phyloP scores from a whole-genome alignment of 2,329 filamentous ascomycete species.

The Penicillium sp. region DNA sequence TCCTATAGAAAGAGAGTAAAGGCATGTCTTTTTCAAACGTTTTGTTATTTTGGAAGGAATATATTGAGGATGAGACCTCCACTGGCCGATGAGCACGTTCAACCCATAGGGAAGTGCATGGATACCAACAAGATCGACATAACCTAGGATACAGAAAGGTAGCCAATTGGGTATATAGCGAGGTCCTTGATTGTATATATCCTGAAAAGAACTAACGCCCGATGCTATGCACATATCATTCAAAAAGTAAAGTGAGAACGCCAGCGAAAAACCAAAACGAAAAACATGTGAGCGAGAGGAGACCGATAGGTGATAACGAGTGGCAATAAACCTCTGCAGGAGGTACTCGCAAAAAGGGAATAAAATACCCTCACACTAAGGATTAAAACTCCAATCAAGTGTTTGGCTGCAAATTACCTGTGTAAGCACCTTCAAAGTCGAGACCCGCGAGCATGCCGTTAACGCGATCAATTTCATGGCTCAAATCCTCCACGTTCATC shows the following conservation, averaged over 20 bases:
- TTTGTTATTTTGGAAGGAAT: not conserved
- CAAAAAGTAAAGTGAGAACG: constrained; percentile 15
- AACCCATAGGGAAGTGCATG: no score
- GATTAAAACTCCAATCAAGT: constrained; percentile 6
- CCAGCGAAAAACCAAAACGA: constrained; percentile 11
- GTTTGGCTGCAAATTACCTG: constrained; percentile 20
- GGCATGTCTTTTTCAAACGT: not conserved
- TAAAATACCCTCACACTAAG: not conserved
- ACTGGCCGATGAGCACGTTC: no score
- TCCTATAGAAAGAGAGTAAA: constrained; percentile 11
- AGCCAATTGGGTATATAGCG: not conserved
- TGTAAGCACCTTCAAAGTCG: constrained; percentile 59
- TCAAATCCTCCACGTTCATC: constrained; percentile 78
- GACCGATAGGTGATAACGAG: constrained; percentile 2
- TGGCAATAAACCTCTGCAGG: constrained; percentile 11
- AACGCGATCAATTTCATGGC: constrained; percentile 69
- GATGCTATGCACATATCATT: constrained; percentile 30
- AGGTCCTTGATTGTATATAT: constrained; percentile 12
- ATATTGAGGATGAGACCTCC: no score
- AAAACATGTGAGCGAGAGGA: constrained; percentile 1
- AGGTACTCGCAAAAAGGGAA: not conserved
- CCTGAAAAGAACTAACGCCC: constrained; percentile 23
- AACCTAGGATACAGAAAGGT: not conserved
- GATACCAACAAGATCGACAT: no score
- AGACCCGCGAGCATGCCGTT: constrained; percentile 65